Conservation (phyloP, 768 basidiomycete species). For the Lyophyllum decastes region DNA sequence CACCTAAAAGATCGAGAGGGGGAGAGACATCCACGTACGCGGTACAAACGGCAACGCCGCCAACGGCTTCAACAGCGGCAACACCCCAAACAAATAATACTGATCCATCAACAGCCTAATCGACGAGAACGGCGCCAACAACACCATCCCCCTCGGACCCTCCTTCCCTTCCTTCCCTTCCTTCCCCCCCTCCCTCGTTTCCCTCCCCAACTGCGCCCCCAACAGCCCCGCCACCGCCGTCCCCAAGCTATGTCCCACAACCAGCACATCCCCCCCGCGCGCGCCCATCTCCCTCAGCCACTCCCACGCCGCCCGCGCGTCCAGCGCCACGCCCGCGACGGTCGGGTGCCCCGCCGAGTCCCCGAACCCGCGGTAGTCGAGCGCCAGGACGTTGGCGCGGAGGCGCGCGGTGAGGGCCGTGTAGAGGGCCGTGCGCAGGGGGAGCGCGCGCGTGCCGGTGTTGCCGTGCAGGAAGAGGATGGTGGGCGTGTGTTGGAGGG, state of each 20-base stretch:
- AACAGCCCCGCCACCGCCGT: constrained; percentile 62
- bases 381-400: constrained; percentile 58
- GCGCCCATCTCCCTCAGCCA: constrained; percentile 58
- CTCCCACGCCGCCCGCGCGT: constrained; percentile 67
- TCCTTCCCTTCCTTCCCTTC: too few species aligned
- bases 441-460: constrained; percentile 60
- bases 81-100: constrained; percentile 59
- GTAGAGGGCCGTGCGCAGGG: constrained; percentile 54
- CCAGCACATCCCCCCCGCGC: constrained; percentile 47
- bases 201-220: constrained; percentile 46
- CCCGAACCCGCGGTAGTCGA: constrained; percentile 79
- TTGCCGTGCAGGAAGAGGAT: constrained; percentile 78
- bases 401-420: constrained; percentile 50
- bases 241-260: constrained; percentile 78
- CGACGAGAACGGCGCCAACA: constrained; percentile 42
- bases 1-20: background rate
- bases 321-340: constrained; percentile 55
- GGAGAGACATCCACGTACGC: constrained; percentile 46
- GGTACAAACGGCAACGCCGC: constrained; percentile 60
- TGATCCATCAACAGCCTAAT: constrained; percentile 63
- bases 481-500: constrained; percentile 45
- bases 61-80: constrained; percentile 76
- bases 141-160: constrained; percentile 37
- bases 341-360: constrained; percentile 70
- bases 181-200: constrained; percentile 14